Evolutionary conservation across 2,329 filamentous ascomycete species (phyloP).

Genomic region (Fusarium sp.): DNA sequence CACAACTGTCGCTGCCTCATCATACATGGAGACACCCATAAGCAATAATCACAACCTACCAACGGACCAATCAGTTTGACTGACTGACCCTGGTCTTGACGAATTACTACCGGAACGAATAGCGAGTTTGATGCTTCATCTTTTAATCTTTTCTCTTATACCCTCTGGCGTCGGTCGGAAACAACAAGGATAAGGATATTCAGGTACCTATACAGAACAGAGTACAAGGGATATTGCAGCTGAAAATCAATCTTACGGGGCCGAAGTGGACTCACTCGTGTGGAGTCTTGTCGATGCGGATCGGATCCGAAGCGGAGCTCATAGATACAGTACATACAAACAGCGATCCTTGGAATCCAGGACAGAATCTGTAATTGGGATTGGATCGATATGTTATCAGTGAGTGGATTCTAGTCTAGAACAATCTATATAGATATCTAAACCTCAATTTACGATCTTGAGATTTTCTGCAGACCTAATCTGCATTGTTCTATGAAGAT

Average conservation of each 20-base stretch:
- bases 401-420: not conserved
- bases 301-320: conserved; percentile 29
- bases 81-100: conserved; percentile 1
- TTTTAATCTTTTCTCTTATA: conserved; percentile 23
- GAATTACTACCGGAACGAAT: conserved; percentile 20
- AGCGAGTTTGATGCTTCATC: conserved; percentile 5
- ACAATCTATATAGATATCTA: not conserved
- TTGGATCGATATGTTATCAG: not conserved
- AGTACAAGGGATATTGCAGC: not conserved
- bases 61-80: not conserved
- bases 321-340: not conserved
- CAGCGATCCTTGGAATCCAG: not conserved
- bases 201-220: not conserved
- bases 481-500: not conserved
- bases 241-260: conserved; percentile 8
- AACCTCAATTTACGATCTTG: not conserved
- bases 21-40: conserved; percentile 38
- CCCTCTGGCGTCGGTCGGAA: conserved; percentile 39
- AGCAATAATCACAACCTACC: conserved; percentile 28
- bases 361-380: not conserved
- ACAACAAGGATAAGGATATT: conserved; percentile 18
- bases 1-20: conserved; percentile 35
- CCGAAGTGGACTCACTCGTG: conserved; percentile 20
- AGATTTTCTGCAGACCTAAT: not conserved
- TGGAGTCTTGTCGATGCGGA: conserved; percentile 14